Base-by-base conservation (phyloP, 2,329 filamentous ascomycete species). In the Fusarium sp. region DNA sequence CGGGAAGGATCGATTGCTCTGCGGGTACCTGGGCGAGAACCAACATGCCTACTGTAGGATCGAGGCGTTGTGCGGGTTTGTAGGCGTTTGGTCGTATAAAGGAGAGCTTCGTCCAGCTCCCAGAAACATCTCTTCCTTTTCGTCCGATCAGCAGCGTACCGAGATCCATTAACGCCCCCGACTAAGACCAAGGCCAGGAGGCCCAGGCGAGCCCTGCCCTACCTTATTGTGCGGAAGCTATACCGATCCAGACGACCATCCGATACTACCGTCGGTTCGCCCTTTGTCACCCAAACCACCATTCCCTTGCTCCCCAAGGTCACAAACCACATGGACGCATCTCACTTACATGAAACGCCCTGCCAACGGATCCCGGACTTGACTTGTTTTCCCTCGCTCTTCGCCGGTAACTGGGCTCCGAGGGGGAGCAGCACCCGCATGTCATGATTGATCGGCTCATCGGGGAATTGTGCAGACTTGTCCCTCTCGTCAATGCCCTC, bases 371-470 rank as follows among this genome's bases (percentile, higher is more conserved):
- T 48, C 50, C 60, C 60, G 60, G 30, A 27, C 62, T 58, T 43
- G 34, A 45, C 63, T 50, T 35, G 27, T 54, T 32, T 54, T 32
- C 48, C 27, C 48, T 27, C 48, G 27, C 27, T 27, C 48, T n/a
- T 52, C 34, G 32, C 34, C 18, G 18, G 34, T 58, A 58, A 58
- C 59, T 67, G 63, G 58, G 59, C 68, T 60, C 67, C 30, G 68
- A 50, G 48, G 48, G 48, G 25, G 48, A 20, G 48, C 27, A 52
- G 43, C 50, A 59, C 25, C 64, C 62, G 71, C 72, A 71, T 73
- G 73, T 75, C 73, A 75, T 75, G 73, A 75, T 30, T 37, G 65
- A 73, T 71, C 73, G 73, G 70, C 73, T 70, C 73, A 75, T 75
- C 67, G 64, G 67, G 54, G 43, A 52, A 68, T 73, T 73, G 41